Base-by-base conservation (phyloP, 1,139 yeast genomes). In the Taphrina communis region DNA sequence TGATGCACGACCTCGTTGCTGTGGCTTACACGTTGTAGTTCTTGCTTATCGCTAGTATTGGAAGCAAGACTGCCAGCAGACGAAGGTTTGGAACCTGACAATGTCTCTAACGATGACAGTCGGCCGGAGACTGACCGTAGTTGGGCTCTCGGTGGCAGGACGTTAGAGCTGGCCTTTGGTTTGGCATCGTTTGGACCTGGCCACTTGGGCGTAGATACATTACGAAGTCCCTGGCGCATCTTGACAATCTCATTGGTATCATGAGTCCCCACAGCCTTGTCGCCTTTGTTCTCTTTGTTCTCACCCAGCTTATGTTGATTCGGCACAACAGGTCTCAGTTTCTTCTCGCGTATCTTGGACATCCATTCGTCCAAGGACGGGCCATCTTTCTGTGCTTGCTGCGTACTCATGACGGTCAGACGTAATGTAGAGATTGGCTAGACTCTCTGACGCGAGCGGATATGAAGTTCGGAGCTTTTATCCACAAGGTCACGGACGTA, bases 291-390 rank as follows among this genome's bases (percentile, higher is more conserved):
- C 11, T 36, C 56, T 14, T 25, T 42, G 17, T 8, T 46, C 21
- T 42, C 63, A 11, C 31, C 25, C 14, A 25, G 21, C n/a, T 63
- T 63, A 39, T 63, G 67, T 12, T 57, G 55, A 44, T 63, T 63
- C 44, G 67, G 67, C 12, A 63, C 56, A n/a, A 63, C 59, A n/a
- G 50, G 50, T 8, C 61, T 38, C 9, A 63, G 61, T 44, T 63
- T 63, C 56, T 63, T 63, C 14, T 63, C 67, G 11, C 67, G 53
- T 11, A 63, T 63, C 46, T 63, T 46, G 7, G 67, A 59, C 67
- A 63, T 63, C 67, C 67, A 63, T 48, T 63, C 67, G 31, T 63
- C 55, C 35, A 63, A 56, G 4, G 61, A 50, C 35, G 62, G 62
- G 9, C 8, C 21, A 1, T 58, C 53, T 19, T 58, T 48, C 41